Percentiles rank a stretch among this genome's conserved stretches.
Conservation (phyloP, 176 grass and related monocot genomes). For the Carex pumila region DNA sequence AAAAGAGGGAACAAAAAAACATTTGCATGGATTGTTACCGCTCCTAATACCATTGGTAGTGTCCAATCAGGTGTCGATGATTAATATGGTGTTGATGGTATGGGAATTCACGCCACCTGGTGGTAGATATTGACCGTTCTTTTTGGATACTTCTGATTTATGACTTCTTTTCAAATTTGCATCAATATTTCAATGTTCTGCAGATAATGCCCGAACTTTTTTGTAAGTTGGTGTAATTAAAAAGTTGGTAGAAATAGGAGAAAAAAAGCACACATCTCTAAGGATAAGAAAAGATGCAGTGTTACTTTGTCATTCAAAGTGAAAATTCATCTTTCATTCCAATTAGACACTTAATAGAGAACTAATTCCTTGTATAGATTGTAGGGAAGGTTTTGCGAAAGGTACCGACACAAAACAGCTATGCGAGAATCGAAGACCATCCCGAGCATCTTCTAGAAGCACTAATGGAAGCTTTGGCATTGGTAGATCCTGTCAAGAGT, state of each 20-base stretch:
- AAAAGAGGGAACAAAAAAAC: neutral
- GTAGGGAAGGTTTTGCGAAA: constrained; percentile 68
- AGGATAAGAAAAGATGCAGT: neutral
- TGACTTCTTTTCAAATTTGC: neutral
- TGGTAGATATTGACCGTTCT: neutral
- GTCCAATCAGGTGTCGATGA: no score
- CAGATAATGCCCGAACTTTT: neutral
- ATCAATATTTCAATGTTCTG: neutral
- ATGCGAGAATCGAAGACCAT: constrained; percentile 50
- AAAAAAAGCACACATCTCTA: no score
- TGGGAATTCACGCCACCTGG: no score
- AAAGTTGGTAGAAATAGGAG: neutral
- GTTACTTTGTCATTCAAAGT: neutral
- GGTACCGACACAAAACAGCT: constrained; percentile 22
- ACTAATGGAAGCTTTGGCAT: constrained; percentile 48
- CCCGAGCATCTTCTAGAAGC: constrained; percentile 62
- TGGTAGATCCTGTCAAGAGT: constrained; percentile 61
- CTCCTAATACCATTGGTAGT: no score
- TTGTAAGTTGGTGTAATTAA: neutral
- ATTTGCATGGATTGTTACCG: neutral
- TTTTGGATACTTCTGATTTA: neutral
- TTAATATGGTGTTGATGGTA: neutral
- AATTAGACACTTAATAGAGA: neutral
- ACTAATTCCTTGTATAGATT: constrained; percentile 35
- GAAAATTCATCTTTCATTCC: neutral